Evolutionary conservation across 306 rosid genomes (phyloP).

Genomic region (Cajanus cajan): DNA sequence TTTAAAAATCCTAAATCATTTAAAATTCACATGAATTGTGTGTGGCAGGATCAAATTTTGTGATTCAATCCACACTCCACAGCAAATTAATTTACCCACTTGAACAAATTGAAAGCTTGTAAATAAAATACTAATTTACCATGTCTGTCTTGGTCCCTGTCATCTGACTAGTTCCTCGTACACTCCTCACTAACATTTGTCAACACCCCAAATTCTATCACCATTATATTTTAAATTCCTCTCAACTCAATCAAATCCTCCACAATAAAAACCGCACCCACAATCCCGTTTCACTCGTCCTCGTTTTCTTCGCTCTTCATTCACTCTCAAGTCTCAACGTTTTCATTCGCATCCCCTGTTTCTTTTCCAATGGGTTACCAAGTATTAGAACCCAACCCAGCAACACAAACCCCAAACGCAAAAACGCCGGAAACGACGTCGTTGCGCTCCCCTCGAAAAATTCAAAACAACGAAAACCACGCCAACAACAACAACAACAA

Average conservation of each 20-base stretch:
- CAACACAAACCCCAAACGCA: not conserved
- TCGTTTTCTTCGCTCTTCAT: conserved; percentile 3
- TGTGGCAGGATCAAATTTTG: too few relatives aligned
- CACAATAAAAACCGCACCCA: conserved; percentile 13
- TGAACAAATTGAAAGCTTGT: too few relatives aligned
- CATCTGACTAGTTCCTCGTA: conserved; percentile 31
- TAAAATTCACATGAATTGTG: too few relatives aligned
- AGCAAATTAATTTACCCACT: too few relatives aligned
- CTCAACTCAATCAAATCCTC: not conserved
- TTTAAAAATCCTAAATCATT: not conserved
- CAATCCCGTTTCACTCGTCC: not conserved
- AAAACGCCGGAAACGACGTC: not conserved
- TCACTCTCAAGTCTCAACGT: not conserved
- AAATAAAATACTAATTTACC: too few relatives aligned
- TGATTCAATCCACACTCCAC: too few relatives aligned
- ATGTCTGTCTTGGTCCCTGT: too few relatives aligned
- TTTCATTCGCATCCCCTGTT: not conserved
- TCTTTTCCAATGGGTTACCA: conserved; percentile 25
- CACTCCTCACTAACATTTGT: conserved; percentile 20
- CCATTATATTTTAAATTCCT: not conserved
- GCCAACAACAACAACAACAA: not conserved
- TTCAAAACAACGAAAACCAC: not conserved
- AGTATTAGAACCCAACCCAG: not conserved
- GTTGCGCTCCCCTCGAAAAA: not conserved
- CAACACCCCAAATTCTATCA: not conserved